Conservation (phyloP, 1,284 basidiomycete species). For the Rhodotorula sp. region DNA sequence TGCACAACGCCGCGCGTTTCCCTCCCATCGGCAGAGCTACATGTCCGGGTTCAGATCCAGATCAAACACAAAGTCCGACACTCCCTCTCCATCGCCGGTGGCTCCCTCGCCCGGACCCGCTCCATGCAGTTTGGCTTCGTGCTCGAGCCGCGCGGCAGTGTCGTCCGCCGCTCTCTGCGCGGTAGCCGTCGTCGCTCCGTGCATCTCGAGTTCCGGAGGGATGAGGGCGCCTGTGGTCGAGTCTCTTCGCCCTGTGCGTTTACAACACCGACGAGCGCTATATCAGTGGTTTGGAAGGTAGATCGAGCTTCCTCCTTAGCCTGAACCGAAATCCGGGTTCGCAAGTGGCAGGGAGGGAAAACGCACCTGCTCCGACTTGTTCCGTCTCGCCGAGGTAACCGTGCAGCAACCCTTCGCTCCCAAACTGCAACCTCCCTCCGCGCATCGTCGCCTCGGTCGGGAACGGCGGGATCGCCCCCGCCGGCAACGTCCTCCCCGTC, state of each 20-base stretch:
- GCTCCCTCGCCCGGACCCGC: neutral
- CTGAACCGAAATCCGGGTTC: neutral
- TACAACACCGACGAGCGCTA: neutral
- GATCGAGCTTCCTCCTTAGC: neutral
- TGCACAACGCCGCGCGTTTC: too few species aligned
- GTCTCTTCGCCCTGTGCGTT: neutral
- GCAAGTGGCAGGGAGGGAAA: neutral
- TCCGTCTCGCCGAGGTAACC: slow-evolving; percentile 40
- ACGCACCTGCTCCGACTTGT: slow-evolving; percentile 40
- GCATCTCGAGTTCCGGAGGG: neutral
- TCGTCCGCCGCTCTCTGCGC: slow-evolving; percentile 8
- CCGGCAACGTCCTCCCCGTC: slow-evolving; percentile 37
- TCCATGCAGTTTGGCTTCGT: slow-evolving; percentile 19
- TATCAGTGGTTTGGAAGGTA: neutral
- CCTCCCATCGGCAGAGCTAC: neutral
- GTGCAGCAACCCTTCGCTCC: slow-evolving; percentile 18
- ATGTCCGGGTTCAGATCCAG: slow-evolving; percentile 45
- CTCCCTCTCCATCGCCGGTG: slow-evolving; percentile 2
- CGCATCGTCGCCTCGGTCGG: slow-evolving; percentile 46
- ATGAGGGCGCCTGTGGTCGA: neutral
- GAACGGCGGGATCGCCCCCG: slow-evolving; percentile 45
- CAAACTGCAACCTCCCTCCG: slow-evolving; percentile 44
- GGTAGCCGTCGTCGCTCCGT: neutral
- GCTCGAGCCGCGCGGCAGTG: slow-evolving; percentile 26
- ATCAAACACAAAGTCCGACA: slow-evolving; percentile 42